Evolutionary conservation across 73 alveolate genomes (phyloP).

Genomic region (Paramecium octaurelia): DNA sequence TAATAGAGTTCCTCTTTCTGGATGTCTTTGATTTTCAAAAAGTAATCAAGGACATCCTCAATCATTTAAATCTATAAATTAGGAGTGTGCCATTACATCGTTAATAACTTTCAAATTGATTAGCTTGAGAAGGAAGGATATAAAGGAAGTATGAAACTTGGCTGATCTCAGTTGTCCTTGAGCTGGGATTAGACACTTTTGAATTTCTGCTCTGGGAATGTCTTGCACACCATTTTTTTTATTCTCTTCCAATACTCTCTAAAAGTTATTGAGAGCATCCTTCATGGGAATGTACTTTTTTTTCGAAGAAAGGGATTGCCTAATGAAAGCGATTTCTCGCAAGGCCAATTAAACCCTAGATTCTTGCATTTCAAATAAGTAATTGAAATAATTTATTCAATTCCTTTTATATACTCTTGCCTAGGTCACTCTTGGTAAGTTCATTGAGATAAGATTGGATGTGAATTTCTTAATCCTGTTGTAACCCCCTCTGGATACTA

Average conservation of each 20-base stretch:
- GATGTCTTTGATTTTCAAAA: constrained; percentile 13
- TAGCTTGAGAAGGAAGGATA: constrained; percentile 17
- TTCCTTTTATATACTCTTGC: neutral
- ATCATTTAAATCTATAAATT: neutral
- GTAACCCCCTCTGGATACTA: neutral
- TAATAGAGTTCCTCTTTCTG: neutral
- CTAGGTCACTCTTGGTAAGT: neutral
- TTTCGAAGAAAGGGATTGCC: constrained; percentile 3
- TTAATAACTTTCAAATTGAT: constrained; percentile 22
- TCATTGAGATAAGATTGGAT: neutral
- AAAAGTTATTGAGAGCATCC: neutral
- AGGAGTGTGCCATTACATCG: neutral
- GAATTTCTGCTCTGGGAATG: constrained; percentile 27
- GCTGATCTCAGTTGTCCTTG: constrained; percentile 8
- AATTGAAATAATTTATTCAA: constrained; percentile 22
- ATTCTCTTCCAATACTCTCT: constrained; percentile 19
- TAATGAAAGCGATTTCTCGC: constrained; percentile 24
- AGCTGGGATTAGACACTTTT: constrained; percentile 14
- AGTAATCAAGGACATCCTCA: constrained; percentile 30
- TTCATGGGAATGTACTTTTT: constrained; percentile 19
- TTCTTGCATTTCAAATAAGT: constrained; percentile 32
- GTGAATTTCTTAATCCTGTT: neutral
- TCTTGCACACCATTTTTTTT: neutral
- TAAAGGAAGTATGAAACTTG: constrained; percentile 10
- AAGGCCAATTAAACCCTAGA: constrained; percentile 17